These are phyloP conservation scores for Mrakia blollopis DNA, from an alignment of 768 basidiomycete genomes.

Conservation along the genomic window DNA sequence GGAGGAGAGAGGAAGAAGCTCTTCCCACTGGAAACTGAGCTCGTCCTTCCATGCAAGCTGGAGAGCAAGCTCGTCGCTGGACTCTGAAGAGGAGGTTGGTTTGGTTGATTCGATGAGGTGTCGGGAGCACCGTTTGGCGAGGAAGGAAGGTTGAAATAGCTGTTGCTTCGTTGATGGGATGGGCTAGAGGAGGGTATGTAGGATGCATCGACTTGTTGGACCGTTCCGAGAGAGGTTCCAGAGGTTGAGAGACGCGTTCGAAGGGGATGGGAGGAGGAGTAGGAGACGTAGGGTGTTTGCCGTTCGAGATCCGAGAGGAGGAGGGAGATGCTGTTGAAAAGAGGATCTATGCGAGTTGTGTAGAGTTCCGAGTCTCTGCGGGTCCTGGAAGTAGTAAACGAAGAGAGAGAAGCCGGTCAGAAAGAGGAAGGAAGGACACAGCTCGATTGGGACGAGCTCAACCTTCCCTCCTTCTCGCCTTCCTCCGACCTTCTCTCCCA, in stretches of 20 bases:
- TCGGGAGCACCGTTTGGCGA: background rate
- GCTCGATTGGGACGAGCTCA: background rate
- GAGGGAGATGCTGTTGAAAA: background rate
- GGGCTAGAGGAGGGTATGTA: background rate
- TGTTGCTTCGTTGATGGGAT: background rate
- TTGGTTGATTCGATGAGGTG: background rate
- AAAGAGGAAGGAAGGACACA: background rate
- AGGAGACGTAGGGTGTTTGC: background rate
- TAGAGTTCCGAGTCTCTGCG: constrained; percentile 6
- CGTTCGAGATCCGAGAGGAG: constrained; percentile 1
- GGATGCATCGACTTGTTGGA: constrained; percentile 2
- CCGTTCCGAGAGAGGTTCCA: background rate
- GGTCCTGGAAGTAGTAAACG: background rate
- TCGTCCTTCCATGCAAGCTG: background rate
- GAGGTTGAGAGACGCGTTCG: background rate
- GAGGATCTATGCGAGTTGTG: background rate
- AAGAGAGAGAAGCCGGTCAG: background rate
- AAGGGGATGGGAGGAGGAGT: background rate
- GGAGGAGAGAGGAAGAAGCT: constrained; percentile 14
- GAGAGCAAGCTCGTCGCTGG: constrained; percentile 13
- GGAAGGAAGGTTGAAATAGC: background rate
- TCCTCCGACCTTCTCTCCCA: background rate
- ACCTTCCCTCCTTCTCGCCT: background rate
- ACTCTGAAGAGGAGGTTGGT: background rate
- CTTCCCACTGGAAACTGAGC: constrained; percentile 6